phyloP scores from a whole-genome alignment of 768 basidiomycete genomes.

The Rubroboletus satanas region DNA sequence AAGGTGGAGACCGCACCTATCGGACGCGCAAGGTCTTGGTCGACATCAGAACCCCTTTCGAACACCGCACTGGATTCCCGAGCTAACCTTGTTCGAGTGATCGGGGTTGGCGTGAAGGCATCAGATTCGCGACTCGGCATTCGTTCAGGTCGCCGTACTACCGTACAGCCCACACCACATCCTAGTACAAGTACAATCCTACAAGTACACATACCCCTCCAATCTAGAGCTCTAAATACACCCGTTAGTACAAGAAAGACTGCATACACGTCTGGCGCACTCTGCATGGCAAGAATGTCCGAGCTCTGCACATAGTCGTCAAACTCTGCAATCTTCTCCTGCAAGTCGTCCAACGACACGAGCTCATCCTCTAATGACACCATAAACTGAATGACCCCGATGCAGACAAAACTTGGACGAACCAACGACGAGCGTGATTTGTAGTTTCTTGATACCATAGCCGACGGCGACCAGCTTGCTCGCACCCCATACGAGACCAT shows the following conservation, averaged over 20 bases:
- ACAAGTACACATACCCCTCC: constrained; percentile 1
- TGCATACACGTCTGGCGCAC: constrained; percentile 34
- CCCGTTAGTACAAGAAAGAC: background rate
- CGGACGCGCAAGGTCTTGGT: constrained; percentile 12
- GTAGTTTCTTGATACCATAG: constrained; percentile 93
- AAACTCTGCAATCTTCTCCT: constrained; percentile 83
- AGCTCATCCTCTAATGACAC: constrained; percentile 80
- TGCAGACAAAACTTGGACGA: constrained; percentile 17
- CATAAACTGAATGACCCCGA: background rate
- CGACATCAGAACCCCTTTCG: constrained; percentile 11
- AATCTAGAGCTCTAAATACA: constrained; percentile 22
- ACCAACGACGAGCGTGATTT: constrained; percentile 60
- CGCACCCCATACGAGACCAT: constrained; percentile 94
- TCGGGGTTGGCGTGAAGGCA: constrained; percentile 15
- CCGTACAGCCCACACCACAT: constrained; percentile 5
- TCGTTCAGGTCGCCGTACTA: constrained; percentile 17
- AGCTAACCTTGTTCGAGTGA: constrained; percentile 35
- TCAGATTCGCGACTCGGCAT: constrained; percentile 2
- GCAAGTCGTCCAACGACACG: constrained; percentile 88
- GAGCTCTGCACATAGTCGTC: constrained; percentile 90
- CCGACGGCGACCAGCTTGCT: constrained; percentile 92
- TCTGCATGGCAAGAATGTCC: constrained; percentile 93
- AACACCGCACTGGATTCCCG: constrained; percentile 18
- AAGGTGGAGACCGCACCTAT: constrained; percentile 10
- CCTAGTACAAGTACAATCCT: constrained; percentile 4